A percentile compares a stretch with the other conserved stretches of the same genome.
These are phyloP conservation scores for Excoecaria agallocha DNA, from an alignment of 345 rosid genomes.

Conservation along the genomic window DNA sequence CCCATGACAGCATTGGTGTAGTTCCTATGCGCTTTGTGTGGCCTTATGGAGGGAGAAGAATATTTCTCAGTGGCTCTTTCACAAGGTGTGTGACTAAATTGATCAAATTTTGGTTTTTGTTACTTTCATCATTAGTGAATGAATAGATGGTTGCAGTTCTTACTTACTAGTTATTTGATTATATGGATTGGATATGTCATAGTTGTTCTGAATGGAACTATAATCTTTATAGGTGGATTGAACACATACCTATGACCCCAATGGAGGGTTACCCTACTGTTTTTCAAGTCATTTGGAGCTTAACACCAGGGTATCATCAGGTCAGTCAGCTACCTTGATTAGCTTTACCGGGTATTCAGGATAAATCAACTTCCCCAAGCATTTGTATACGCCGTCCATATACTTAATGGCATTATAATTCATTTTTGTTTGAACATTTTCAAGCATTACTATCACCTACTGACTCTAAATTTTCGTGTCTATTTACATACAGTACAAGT, in stretches of 20 bases:
- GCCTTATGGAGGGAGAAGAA: too few relatives aligned
- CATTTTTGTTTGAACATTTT: background rate
- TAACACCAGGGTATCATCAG: conserved; percentile 83
- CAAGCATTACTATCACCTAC: conserved; percentile 14
- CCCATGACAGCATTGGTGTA: too few relatives aligned
- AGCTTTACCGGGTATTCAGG: background rate
- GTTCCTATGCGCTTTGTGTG: too few relatives aligned
- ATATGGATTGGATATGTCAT: conserved; percentile 11
- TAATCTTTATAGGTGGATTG: conserved; percentile 58
- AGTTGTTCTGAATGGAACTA: conserved; percentile 18
- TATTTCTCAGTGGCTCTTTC: too few relatives aligned
- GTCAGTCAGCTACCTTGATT: conserved; percentile 29
- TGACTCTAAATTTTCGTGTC: background rate
- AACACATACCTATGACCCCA: conserved; percentile 72
- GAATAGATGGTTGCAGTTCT: too few relatives aligned
- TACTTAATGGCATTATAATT: conserved; percentile 5
- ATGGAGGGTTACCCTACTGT: conserved; percentile 74
- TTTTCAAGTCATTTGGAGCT: conserved; percentile 65
- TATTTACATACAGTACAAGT: conserved; percentile 66
- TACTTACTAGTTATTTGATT: background rate
- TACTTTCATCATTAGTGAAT: too few relatives aligned
- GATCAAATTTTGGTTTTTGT: too few relatives aligned
- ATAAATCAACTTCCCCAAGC: background rate
- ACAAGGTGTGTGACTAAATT: too few relatives aligned
- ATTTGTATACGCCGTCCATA: background rate